Evolutionary conservation across 2,329 filamentous ascomycete genomes (phyloP).

Genomic region (Pyrenochaeta sp.): DNA sequence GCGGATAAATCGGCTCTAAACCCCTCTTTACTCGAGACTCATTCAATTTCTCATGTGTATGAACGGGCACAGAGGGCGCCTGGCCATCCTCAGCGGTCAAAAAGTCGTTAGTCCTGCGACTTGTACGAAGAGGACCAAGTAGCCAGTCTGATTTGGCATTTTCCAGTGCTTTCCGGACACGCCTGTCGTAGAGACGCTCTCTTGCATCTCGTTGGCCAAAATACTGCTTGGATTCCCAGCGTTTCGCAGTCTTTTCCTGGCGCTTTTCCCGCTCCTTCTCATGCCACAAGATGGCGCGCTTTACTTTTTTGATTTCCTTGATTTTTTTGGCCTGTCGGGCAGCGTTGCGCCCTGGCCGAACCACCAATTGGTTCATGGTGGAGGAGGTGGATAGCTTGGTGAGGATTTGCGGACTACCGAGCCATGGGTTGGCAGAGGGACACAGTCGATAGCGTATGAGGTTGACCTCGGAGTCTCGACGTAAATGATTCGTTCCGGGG

Average conservation of each 20-base stretch:
- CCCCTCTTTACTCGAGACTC: conserved; percentile 27
- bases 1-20: conserved; percentile 29
- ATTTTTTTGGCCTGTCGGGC: conserved; percentile 39
- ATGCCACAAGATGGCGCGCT: conserved; percentile 43
- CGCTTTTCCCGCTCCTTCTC: conserved; percentile 35
- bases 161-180: conserved; percentile 57
- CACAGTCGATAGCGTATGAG: too few species aligned
- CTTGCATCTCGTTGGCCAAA: conserved; percentile 29
- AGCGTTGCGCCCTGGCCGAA: conserved; percentile 31
- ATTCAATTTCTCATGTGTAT: conserved; percentile 34
- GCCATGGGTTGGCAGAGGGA: conserved; percentile 25
- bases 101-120: conserved; percentile 65
- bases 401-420: conserved; percentile 32
- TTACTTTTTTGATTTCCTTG: conserved; percentile 53
- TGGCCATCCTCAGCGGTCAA: conserved; percentile 45
- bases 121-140: conserved; percentile 73
- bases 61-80: conserved; percentile 50
- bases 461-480: too few species aligned
- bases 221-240: conserved; percentile 39
- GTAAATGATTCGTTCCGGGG: not conserved
- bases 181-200: conserved; percentile 33
- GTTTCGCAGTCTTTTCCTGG: conserved; percentile 31
- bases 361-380: conserved; percentile 45
- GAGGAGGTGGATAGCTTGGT: conserved; percentile 58
- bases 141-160: conserved; percentile 78